A percentile compares a stretch with the other conserved stretches of the same genome.
These are phyloP conservation scores for Eucalyptus camaldulensis DNA, from an alignment of 345 rosid species.

Conservation along the genomic window DNA sequence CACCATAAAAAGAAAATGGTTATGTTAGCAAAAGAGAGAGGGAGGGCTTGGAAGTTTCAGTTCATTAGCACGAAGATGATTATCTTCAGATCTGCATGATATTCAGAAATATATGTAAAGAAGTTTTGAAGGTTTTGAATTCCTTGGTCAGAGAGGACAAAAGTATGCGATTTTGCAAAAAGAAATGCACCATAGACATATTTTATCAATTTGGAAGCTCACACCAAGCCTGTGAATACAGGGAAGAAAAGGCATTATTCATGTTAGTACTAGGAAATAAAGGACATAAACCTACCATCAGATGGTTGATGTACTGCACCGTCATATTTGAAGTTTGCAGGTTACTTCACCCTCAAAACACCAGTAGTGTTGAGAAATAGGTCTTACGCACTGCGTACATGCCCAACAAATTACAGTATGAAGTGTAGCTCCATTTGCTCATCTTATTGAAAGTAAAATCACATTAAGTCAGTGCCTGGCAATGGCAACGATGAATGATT, in stretches of 20 bases:
- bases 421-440: neutral
- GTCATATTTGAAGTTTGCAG: neutral
- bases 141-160: neutral
- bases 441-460: neutral
- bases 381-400: neutral
- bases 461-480: neutral
- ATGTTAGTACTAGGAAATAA: neutral
- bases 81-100: neutral
- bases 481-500: neutral
- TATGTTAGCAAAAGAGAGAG: neutral
- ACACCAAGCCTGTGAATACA: neutral
- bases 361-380: neutral
- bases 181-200: neutral
- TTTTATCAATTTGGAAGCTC: neutral
- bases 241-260: neutral
- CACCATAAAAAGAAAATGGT: neutral
- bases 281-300: neutral
- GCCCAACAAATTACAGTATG: neutral
- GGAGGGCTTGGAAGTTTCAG: neutral
- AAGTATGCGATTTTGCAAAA: neutral
- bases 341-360: neutral
- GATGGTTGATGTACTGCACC: neutral
- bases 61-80: neutral
- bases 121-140: neutral
- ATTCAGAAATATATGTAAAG: neutral